A percentile compares a stretch with the other conserved stretches of the same genome.
Evolutionary conservation across 768 basidiomycete species (phyloP).

Genomic region (Trametes sanguinea): DNA sequence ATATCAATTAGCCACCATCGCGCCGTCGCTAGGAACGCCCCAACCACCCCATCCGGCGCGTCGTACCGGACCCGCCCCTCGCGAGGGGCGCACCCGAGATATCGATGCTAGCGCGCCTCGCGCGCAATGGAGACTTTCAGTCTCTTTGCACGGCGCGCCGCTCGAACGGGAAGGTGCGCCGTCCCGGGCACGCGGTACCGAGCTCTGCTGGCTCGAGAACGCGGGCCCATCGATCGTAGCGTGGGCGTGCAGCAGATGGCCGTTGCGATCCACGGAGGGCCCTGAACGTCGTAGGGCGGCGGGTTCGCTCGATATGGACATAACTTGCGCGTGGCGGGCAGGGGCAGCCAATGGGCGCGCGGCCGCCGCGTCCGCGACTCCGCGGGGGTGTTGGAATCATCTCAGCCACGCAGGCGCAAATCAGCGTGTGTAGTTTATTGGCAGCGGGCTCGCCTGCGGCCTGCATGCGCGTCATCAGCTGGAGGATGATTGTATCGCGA

Average conservation of each 20-base stretch:
- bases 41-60: neutral
- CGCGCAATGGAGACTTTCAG: neutral
- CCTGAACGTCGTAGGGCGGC: neutral
- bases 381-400: neutral
- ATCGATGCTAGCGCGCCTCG: neutral
- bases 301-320: slow-evolving; percentile 5
- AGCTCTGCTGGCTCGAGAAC: neutral
- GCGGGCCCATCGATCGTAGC: neutral
- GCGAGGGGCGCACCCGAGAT: neutral
- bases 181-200: slow-evolving; percentile 2
- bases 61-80: neutral
- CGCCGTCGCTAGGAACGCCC: neutral
- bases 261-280: neutral
- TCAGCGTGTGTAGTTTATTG: neutral
- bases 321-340: neutral
- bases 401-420: neutral
- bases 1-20: neutral
- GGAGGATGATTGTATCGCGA: neutral
- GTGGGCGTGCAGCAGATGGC: neutral
- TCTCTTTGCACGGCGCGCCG: neutral
- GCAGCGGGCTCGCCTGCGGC: too few species aligned
- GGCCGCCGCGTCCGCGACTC: too few species aligned
- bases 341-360: neutral
- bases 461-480: neutral
- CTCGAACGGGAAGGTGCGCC: slow-evolving; percentile 2